Conservation (phyloP, 176 grass and related monocot species). For the Puccinellia tenuiflora region DNA sequence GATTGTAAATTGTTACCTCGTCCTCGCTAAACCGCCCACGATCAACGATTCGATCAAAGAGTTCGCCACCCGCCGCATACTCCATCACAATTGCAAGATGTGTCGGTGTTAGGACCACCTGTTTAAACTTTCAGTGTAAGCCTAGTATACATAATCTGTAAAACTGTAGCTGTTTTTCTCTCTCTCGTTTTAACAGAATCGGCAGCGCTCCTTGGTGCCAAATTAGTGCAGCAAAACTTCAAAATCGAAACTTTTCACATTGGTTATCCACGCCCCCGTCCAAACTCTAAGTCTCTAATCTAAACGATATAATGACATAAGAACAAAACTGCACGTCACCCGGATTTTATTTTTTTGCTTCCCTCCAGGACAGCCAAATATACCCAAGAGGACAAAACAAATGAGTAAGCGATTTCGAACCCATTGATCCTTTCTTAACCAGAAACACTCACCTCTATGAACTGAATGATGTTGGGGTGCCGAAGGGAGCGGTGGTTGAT, state of each 20-base stretch:
- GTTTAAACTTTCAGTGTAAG: conserved; percentile 11
- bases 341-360: neutral
- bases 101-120: conserved; percentile 65
- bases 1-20: conserved; percentile 35
- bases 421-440: neutral
- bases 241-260: neutral
- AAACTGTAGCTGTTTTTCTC: too few species aligned
- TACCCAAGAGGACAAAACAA: neutral
- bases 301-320: too few species aligned
- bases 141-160: too few species aligned
- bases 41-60: conserved; percentile 62
- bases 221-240: neutral
- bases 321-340: neutral
- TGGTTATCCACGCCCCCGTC: neutral
- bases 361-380: neutral
- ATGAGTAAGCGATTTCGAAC: neutral
- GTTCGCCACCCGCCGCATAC: conserved; percentile 64
- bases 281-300: too few species aligned
- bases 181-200: too few species aligned
- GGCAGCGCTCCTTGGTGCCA: neutral
- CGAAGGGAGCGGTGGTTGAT: conserved; percentile 47
- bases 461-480: conserved; percentile 50
- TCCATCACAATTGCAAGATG: conserved; percentile 83
- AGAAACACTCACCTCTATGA: conserved; percentile 40
- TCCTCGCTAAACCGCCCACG: conserved; percentile 60